A percentile compares a stretch with the other conserved stretches of the same genome.
phyloP scores from a whole-genome alignment of 352 stramenopile species.

The Pythium insidiosum region DNA sequence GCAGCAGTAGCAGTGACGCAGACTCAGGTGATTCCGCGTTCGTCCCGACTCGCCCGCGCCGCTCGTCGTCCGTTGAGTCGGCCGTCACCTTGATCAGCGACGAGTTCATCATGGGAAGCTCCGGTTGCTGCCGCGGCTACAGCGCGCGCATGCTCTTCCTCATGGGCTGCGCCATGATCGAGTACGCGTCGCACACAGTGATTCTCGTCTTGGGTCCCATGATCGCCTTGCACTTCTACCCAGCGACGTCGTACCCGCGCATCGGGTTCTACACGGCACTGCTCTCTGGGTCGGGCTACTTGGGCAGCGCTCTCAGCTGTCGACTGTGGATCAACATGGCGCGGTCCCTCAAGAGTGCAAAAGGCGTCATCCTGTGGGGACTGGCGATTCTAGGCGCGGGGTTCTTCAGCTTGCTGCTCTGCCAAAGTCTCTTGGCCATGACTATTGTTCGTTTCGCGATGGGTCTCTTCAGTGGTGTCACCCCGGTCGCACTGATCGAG shows the following conservation, averaged over 20 bases:
- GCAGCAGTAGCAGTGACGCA: no score
- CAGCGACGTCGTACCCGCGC: conserved; percentile 56
- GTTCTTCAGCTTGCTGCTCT: conserved; percentile 69
- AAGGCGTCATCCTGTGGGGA: conserved; percentile 78
- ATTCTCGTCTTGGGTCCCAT: conserved; percentile 62
- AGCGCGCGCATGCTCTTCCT: conserved; percentile 74
- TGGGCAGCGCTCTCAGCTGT: conserved; percentile 64
- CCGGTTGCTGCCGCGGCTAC: conserved; percentile 56
- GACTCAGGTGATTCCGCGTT: no score
- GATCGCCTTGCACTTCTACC: conserved; percentile 74
- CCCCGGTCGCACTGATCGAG: conserved; percentile 68
- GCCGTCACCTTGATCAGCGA: conserved; percentile 12
- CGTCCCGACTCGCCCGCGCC: conserved; percentile 9
- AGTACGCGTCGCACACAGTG: conserved; percentile 67
- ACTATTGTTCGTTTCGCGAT: conserved; percentile 69
- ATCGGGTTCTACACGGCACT: conserved; percentile 74
- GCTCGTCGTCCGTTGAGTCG: conserved; percentile 17
- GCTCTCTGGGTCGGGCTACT: conserved; percentile 51
- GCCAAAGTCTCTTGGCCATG: conserved; percentile 71
- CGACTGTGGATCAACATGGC: conserved; percentile 76
- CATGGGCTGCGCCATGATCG: conserved; percentile 69
- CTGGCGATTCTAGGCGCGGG: conserved; percentile 54
- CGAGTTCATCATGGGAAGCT: conserved; percentile 11
- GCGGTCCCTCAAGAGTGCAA: conserved; percentile 61
- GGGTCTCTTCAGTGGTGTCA: conserved; percentile 63